Percentiles rank a stretch among this genome's conserved stretches.
Evolutionary conservation across 345 rosid species (phyloP).

Genomic region (Camelina neglecta): DNA sequence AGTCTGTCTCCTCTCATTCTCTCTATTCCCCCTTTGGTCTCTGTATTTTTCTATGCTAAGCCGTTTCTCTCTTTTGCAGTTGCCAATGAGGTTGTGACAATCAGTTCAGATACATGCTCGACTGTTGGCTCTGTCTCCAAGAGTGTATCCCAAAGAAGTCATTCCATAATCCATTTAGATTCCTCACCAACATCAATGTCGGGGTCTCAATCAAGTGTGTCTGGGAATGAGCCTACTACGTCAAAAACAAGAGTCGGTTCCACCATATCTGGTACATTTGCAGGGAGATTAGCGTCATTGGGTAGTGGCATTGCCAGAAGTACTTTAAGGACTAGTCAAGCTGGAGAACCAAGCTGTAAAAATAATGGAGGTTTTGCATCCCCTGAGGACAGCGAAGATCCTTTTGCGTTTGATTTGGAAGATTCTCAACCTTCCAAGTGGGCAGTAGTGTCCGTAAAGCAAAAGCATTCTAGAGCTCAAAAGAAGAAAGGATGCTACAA

Average conservation of each 20-base stretch:
- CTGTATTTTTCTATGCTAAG: slow-evolving; percentile 24
- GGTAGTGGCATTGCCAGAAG: slow-evolving; percentile 49
- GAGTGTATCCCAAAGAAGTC: slow-evolving; percentile 54
- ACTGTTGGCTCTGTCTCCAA: slow-evolving; percentile 49
- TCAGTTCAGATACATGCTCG: slow-evolving; percentile 60
- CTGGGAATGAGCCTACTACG: slow-evolving; percentile 51
- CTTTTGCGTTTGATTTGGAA: slow-evolving; percentile 89
- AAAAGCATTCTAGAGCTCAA: slow-evolving; percentile 52
- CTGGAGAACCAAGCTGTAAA: slow-evolving; percentile 48
- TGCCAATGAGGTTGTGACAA: slow-evolving; percentile 57
- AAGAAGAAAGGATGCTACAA: slow-evolving; percentile 46
- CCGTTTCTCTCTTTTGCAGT: slow-evolving; percentile 52
- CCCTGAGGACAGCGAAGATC: slow-evolving; percentile 71
- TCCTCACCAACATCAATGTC: slow-evolving; percentile 48
- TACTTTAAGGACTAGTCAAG: slow-evolving; percentile 51
- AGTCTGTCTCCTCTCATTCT: slow-evolving; percentile 25
- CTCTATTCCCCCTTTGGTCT: background rate
- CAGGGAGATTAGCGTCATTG: slow-evolving; percentile 56
- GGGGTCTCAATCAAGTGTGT: slow-evolving; percentile 52
- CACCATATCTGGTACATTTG: slow-evolving; percentile 57
- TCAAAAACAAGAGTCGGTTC: slow-evolving; percentile 55
- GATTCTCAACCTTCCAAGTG: slow-evolving; percentile 89
- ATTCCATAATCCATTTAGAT: slow-evolving; percentile 50
- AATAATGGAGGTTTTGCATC: slow-evolving; percentile 47
- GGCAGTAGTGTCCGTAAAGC: slow-evolving; percentile 73